Evolutionary conservation across 2,329 filamentous ascomycete species (phyloP).

Genomic region (Colletotrichum higginsianum): DNA sequence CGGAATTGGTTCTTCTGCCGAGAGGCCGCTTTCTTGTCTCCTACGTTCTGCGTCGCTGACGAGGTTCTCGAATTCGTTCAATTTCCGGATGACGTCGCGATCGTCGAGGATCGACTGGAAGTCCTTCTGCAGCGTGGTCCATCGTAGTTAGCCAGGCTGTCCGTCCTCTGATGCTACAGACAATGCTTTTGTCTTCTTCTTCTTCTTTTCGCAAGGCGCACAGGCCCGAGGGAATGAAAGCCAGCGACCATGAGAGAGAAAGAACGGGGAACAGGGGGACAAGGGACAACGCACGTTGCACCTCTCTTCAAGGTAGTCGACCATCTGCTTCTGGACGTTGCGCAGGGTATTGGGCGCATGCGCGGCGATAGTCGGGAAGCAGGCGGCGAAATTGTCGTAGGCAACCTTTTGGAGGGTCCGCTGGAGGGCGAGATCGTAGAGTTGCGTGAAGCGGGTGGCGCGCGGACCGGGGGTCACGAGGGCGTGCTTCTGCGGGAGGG

Average conservation of each 20-base stretch:
- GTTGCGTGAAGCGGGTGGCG: conserved; percentile 67
- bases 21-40: conserved; percentile 50
- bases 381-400: conserved; percentile 71
- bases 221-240: neutral
- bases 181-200: no score
- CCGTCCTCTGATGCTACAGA: neutral
- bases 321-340: conserved; percentile 72
- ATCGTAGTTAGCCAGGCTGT: conserved; percentile 11
- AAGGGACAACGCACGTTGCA: conserved; percentile 59
- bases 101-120: conserved; percentile 69
- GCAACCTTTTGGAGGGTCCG: conserved; percentile 67
- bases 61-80: conserved; percentile 73
- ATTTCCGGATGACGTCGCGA: conserved; percentile 67
- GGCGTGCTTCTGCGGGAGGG: conserved; percentile 59
- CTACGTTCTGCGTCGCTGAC: conserved; percentile 64
- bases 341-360: conserved; percentile 66
- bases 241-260: neutral
- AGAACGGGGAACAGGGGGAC: neutral
- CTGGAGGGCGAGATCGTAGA: conserved; percentile 67
- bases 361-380: conserved; percentile 72
- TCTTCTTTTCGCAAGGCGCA: no score
- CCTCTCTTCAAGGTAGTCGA: conserved; percentile 67
- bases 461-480: conserved; percentile 68
- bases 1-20: conserved; percentile 58
- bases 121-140: conserved; percentile 59